Evolutionary conservation across 805 yeast species (phyloP).

Genomic region (Nakazawaea sp.): DNA sequence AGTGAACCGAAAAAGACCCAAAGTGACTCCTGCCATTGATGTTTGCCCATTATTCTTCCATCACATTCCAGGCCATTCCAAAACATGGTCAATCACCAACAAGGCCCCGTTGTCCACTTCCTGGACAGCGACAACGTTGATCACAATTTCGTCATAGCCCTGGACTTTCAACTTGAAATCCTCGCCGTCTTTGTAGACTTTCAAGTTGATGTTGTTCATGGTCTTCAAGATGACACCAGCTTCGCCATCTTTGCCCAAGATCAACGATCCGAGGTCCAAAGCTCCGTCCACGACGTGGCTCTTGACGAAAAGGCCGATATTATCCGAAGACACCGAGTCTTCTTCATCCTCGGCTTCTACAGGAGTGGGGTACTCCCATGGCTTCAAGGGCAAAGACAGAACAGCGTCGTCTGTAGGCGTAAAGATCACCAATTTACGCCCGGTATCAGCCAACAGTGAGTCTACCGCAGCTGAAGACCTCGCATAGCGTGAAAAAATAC

Average conservation of each 20-base stretch:
- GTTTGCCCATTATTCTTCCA: background rate
- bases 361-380: conserved; percentile 73
- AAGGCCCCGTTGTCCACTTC: conserved; percentile 39
- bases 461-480: background rate
- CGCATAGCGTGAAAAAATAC: conserved; percentile 1
- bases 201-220: conserved; percentile 27
- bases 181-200: conserved; percentile 28
- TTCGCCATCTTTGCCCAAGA: conserved; percentile 2
- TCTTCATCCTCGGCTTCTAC: conserved; percentile 35
- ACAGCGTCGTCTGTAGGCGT: conserved; percentile 71
- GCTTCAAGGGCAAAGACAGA: conserved; percentile 45
- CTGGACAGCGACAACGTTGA: conserved; percentile 26
- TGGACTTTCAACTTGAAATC: conserved; percentile 26
- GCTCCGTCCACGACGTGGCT: conserved; percentile 48
- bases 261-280: conserved; percentile 9
- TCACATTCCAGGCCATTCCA: conserved; percentile 26
- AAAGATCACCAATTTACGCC: conserved; percentile 38
- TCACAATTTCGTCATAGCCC: conserved; percentile 21
- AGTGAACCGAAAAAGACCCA: background rate
- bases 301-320: conserved; percentile 51
- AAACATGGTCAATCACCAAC: conserved; percentile 29
- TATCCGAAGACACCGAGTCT: conserved; percentile 41
- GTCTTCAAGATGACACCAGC: conserved; percentile 23
- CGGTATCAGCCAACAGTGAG: background rate
- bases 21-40: too few species aligned